These are phyloP conservation scores for Suillus lakei DNA, from an alignment of 768 basidiomycete species.

Conservation along the genomic window DNA sequence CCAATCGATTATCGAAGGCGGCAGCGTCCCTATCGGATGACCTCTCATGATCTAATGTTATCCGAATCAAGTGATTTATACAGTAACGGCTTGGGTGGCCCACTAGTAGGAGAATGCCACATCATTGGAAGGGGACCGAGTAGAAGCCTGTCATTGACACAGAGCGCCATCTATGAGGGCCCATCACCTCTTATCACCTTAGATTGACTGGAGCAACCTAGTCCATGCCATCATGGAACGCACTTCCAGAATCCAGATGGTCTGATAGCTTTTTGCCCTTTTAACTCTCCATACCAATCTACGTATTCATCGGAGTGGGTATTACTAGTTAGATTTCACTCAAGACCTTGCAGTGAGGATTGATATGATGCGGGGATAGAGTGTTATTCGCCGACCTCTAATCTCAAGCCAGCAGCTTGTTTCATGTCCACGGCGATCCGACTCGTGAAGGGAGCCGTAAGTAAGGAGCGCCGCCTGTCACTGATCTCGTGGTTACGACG, in stretches of 20 bases:
- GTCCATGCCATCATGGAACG: neutral
- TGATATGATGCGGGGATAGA: neutral
- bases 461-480: constrained; percentile 7
- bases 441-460: constrained; percentile 4
- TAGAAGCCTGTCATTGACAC: constrained; percentile 12
- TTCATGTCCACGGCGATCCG: constrained; percentile 6
- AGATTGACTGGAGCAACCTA: no score
- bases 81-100: constrained; percentile 29
- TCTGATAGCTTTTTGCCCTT: no score
- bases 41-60: constrained; percentile 28
- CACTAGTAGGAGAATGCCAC: constrained; percentile 18
- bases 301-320: neutral
- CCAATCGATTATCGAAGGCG: constrained; percentile 24
- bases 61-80: constrained; percentile 17
- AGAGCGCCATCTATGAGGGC: neutral
- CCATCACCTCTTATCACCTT: neutral
- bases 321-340: neutral
- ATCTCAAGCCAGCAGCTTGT: neutral
- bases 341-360: neutral
- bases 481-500: constrained; percentile 6
- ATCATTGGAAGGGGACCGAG: constrained; percentile 23
- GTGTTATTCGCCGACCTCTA: neutral
- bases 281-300: neutral
- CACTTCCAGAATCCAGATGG: no score
- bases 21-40: constrained; percentile 37